Conservation (phyloP, 208 protist genomes). For the Porcisia hertigi region DNA sequence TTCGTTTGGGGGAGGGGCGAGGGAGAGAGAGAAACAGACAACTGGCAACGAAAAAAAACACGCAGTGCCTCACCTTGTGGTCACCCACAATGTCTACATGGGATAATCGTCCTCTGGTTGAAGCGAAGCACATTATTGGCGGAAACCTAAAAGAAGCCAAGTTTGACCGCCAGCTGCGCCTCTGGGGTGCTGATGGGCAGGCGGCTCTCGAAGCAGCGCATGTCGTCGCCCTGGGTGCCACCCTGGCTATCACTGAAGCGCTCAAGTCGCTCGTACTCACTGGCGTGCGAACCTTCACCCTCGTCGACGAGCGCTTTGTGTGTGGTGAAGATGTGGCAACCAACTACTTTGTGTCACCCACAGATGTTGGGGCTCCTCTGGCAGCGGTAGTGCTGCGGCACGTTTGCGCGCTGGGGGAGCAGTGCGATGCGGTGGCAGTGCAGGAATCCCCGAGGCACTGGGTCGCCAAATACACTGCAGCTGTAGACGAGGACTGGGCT, state of each 20-base stretch:
- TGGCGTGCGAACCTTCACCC: conserved; percentile 91
- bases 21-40: background rate
- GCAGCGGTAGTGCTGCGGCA: conserved; percentile 68
- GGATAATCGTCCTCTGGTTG: background rate
- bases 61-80: background rate
- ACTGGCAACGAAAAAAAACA: background rate
- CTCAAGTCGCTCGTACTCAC: conserved; percentile 97
- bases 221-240: conserved; percentile 93
- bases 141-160: conserved; percentile 43
- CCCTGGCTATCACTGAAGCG: conserved; percentile 87
- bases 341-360: conserved; percentile 94
- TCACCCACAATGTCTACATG: background rate
- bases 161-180: conserved; percentile 93
- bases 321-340: conserved; percentile 83
- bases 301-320: conserved; percentile 93
- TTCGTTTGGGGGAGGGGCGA: no score
- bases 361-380: conserved; percentile 50
- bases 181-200: conserved; percentile 96
- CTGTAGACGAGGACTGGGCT: conserved; percentile 17
- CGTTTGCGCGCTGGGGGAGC: conserved; percentile 89
- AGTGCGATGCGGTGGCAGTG: conserved; percentile 47
- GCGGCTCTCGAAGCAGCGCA: conserved; percentile 72
- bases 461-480: conserved; percentile 34
- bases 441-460: conserved; percentile 33
- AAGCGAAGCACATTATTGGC: conserved; percentile 14